These are phyloP conservation scores for Rhizodiscina lignyota DNA, from an alignment of 495 filamentous ascomycete species.

Conservation along the genomic window DNA sequence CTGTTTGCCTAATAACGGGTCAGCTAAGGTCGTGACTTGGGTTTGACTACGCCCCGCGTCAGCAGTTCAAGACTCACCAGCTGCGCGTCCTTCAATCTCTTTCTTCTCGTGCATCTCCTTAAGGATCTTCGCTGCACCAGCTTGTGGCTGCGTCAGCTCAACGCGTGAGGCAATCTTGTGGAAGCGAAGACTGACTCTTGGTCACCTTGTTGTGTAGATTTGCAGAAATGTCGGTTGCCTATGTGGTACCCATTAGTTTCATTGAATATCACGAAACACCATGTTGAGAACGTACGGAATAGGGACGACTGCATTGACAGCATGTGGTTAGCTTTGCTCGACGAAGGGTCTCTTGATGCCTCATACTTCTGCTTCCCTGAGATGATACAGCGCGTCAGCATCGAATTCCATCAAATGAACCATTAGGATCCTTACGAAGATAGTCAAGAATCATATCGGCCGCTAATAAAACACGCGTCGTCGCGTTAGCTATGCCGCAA, in stretches of 20 bases:
- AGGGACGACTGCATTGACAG: slow-evolving; percentile 35
- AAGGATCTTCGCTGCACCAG: slow-evolving; percentile 42
- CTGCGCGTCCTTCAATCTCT: slow-evolving; percentile 37
- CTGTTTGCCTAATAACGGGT: slow-evolving; percentile 42
- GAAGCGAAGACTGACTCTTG: slow-evolving; percentile 28
- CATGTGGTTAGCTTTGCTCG: too few species aligned
- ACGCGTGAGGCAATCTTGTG: neutral
- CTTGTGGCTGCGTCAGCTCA: slow-evolving; percentile 14
- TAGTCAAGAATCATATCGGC: slow-evolving; percentile 36
- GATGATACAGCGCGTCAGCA: neutral
- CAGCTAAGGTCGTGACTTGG: too few species aligned
- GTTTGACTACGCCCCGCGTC: too few species aligned
- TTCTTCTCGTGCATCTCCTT: slow-evolving; percentile 46
- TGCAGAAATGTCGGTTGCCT: slow-evolving; percentile 47
- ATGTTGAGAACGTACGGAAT: slow-evolving; percentile 35
- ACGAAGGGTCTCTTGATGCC: neutral
- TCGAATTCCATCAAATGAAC: neutral
- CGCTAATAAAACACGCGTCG: slow-evolving; percentile 5
- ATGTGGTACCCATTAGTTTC: slow-evolving; percentile 10
- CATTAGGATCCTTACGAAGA: slow-evolving; percentile 30
- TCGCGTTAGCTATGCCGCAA: too few species aligned
- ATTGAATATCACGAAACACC: too few species aligned
- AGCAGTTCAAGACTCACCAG: slow-evolving; percentile 31
- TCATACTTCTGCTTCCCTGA: slow-evolving; percentile 41
- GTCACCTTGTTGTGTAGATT: slow-evolving; percentile 55